Percentiles rank a stretch among this genome's conserved stretches.
These are phyloP conservation scores for Fusarium temperatum DNA, from an alignment of 2,329 filamentous ascomycete species.

Conservation along the genomic window DNA sequence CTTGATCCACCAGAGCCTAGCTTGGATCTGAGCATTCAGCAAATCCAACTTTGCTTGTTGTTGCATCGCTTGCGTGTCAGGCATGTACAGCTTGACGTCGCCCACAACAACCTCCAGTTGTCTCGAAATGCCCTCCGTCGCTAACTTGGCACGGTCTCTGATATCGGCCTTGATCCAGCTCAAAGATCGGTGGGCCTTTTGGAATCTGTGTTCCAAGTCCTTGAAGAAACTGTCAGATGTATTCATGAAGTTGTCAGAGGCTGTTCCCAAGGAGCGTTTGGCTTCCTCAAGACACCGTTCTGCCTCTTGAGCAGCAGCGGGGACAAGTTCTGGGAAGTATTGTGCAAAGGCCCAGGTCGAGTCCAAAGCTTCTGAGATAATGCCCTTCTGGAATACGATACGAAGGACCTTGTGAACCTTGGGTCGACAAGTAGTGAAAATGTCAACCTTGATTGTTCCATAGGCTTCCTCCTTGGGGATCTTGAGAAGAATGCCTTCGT, in stretches of 20 bases:
- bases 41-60: constrained; percentile 56
- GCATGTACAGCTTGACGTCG: constrained; percentile 33
- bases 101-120: constrained; percentile 24
- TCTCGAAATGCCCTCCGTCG: constrained; percentile 30
- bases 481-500: constrained; percentile 62
- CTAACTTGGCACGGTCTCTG: constrained; percentile 23
- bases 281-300: constrained; percentile 50
- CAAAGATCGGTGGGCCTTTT: constrained; percentile 38
- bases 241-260: constrained; percentile 44
- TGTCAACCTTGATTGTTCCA: constrained; percentile 65
- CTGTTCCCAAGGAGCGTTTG: constrained; percentile 44
- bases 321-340: constrained; percentile 52
- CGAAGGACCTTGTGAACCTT: constrained; percentile 69
- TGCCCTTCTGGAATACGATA: constrained; percentile 65
- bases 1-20: constrained; percentile 66
- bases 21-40: constrained; percentile 63
- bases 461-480: constrained; percentile 64
- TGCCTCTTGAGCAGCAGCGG: constrained; percentile 52
- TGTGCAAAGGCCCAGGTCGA: constrained; percentile 55
- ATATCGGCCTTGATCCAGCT: constrained; percentile 30
- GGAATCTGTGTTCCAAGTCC: constrained; percentile 31
- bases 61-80: constrained; percentile 43
- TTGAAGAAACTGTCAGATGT: constrained; percentile 43
- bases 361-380: constrained; percentile 56
- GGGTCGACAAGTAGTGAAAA: constrained; percentile 67